These are phyloP conservation scores for Rhazya stricta DNA, from an alignment of 257 asterid genomes.

Conservation along the genomic window DNA sequence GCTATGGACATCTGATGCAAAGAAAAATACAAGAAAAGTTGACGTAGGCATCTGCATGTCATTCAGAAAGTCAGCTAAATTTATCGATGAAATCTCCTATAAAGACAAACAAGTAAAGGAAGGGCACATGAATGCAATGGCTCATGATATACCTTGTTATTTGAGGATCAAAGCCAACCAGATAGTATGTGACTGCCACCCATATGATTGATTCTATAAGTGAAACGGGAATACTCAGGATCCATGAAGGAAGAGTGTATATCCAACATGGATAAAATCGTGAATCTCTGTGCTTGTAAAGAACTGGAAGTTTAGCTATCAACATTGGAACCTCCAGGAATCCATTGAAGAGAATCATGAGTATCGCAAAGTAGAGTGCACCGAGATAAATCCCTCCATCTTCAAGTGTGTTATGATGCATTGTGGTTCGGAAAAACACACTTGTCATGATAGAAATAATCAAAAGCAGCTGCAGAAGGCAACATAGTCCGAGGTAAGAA, in stretches of 20 bases:
- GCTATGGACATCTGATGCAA: constrained; percentile 89
- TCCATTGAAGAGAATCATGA: constrained; percentile 85
- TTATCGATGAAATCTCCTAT: not conserved
- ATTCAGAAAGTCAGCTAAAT: not conserved
- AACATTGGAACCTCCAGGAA: constrained; percentile 91
- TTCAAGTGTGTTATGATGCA: constrained; percentile 68
- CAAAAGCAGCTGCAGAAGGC: constrained; percentile 61
- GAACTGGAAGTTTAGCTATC: constrained; percentile 81
- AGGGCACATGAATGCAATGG: not conserved
- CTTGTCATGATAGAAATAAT: constrained; percentile 79
- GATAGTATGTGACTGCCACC: constrained; percentile 85
- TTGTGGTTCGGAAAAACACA: constrained; percentile 71
- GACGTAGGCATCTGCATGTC: constrained; percentile 64
- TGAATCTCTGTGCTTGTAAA: constrained; percentile 88
- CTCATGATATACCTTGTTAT: constrained; percentile 48
- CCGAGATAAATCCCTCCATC: constrained; percentile 90
- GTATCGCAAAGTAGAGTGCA: constrained; percentile 69
- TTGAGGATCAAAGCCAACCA: constrained; percentile 86
- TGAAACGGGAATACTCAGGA: constrained; percentile 72
- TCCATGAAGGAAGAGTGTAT: constrained; percentile 85
- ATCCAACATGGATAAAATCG: constrained; percentile 87
- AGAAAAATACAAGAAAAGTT: constrained; percentile 64
- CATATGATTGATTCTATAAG: constrained; percentile 72
- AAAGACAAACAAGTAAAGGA: not conserved
- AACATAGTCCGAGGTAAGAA: constrained; percentile 10